These are phyloP conservation scores for Lyophyllum atratum DNA, from an alignment of 768 basidiomycete species.

Conservation along the genomic window DNA sequence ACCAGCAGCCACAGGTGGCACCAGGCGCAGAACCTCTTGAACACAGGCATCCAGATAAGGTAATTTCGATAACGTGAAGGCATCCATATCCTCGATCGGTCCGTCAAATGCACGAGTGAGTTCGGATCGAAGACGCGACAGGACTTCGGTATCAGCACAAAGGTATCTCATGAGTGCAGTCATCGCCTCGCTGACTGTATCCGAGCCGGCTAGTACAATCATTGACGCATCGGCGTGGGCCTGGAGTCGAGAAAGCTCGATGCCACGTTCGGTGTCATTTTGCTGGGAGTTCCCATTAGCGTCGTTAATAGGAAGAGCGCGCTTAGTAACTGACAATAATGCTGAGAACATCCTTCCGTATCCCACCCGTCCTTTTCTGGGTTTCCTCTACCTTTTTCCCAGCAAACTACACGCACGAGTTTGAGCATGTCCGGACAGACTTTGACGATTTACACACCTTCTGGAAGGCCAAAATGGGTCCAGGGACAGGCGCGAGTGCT, in stretches of 20 bases:
- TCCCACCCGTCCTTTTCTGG: no score
- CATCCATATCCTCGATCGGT: conserved; percentile 15
- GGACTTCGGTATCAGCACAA: conserved; percentile 3
- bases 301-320: neutral
- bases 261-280: conserved; percentile 11
- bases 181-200: conserved; percentile 19
- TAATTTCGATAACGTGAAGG: conserved; percentile 9
- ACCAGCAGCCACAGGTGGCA: conserved; percentile 24
- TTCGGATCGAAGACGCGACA: conserved; percentile 13
- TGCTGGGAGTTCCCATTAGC: conserved; percentile 9
- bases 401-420: no score
- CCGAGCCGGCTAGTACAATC: conserved; percentile 24
- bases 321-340: no score
- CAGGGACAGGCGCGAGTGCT: conserved; percentile 17
- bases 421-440: no score
- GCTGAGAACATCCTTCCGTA: no score
- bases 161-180: conserved; percentile 18
- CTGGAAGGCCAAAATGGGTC: conserved; percentile 22
- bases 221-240: conserved; percentile 21
- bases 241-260: conserved; percentile 11
- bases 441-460: neutral
- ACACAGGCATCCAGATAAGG: conserved; percentile 27
- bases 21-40: conserved; percentile 23
- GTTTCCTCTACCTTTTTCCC: no score
- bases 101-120: conserved; percentile 3